Conservation (phyloP, 2,329 filamentous ascomycete species). For the Sclerotinia minor region DNA sequence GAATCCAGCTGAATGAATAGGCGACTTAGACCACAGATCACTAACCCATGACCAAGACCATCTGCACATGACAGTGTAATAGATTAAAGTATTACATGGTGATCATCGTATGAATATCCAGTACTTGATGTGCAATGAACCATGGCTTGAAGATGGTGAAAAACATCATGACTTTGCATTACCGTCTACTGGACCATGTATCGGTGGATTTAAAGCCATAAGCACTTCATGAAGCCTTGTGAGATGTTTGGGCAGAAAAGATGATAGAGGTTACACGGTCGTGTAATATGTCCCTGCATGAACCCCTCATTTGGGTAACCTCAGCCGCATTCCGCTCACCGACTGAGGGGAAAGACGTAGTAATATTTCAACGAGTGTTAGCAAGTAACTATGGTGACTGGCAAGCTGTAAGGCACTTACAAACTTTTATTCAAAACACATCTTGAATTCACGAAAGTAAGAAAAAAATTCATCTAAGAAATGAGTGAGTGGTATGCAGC, state of each 20-base stretch:
- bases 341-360: neutral
- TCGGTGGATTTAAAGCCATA: slow-evolving; percentile 1
- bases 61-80: slow-evolving; percentile 7
- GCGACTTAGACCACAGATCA: neutral
- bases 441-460: too few relatives aligned
- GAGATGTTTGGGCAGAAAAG: neutral
- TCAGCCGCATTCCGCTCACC: slow-evolving; percentile 10
- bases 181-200: neutral
- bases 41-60: neutral
- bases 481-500: neutral
- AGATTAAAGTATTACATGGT: neutral
- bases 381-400: neutral
- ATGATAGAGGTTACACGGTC: slow-evolving; percentile 8
- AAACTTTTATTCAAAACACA: neutral
- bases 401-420: too few relatives aligned
- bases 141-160: slow-evolving; percentile 18
- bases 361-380: neutral
- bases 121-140: neutral
- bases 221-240: slow-evolving; percentile 16
- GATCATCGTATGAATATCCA: slow-evolving; percentile 15
- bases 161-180: neutral
- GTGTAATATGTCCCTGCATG: slow-evolving; percentile 1
- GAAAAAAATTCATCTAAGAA: neutral
- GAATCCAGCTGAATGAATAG: slow-evolving; percentile 8
- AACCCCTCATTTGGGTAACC: slow-evolving; percentile 15